These are phyloP conservation scores for Coniochaeta ligniaria DNA, from an alignment of 2,329 filamentous ascomycete species.

Conservation along the genomic window DNA sequence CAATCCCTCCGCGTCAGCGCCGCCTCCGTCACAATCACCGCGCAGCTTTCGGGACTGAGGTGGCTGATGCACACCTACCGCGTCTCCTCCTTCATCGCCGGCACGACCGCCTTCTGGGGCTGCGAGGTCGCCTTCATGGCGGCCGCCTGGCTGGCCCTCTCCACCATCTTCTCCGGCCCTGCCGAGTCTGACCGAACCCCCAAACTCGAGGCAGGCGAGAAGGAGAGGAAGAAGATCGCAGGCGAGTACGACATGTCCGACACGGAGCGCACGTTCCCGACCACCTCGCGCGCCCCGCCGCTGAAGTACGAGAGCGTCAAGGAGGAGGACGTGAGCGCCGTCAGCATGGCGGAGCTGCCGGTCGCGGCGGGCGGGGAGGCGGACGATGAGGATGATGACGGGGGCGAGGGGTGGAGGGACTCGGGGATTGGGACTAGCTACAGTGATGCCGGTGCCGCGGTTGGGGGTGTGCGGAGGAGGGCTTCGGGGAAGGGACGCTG, in stretches of 20 bases:
- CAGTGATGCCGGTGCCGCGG: not conserved
- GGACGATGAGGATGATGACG: constrained; percentile 35
- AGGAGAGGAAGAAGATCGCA: constrained; percentile 16
- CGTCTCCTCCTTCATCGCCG: constrained; percentile 58
- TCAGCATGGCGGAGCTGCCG: not conserved
- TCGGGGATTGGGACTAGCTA: not conserved
- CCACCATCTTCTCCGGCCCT: constrained; percentile 17
- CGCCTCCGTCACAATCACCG: constrained; percentile 61
- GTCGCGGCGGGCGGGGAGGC: constrained; percentile 30
- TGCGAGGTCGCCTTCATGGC: constrained; percentile 63
- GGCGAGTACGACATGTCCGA: constrained; percentile 30
- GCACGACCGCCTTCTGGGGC: constrained; percentile 68
- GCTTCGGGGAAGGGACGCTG: not conserved
- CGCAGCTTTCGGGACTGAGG: constrained; percentile 67
- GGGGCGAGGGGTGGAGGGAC: not conserved
- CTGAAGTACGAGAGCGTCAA: constrained; percentile 33
- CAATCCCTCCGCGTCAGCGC: constrained; percentile 70
- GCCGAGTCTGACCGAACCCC: not conserved
- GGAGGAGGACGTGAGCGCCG: constrained; percentile 22
- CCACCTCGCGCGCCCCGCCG: constrained; percentile 30
- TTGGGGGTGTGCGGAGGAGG: not conserved
- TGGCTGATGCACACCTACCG: constrained; percentile 87
- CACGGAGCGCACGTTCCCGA: constrained; percentile 35
- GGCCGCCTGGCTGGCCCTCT: constrained; percentile 55
- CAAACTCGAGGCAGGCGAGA: constrained; percentile 8